Evolutionary conservation across 2,329 filamentous ascomycete genomes (phyloP).

Genomic region (Penicillium sp.): DNA sequence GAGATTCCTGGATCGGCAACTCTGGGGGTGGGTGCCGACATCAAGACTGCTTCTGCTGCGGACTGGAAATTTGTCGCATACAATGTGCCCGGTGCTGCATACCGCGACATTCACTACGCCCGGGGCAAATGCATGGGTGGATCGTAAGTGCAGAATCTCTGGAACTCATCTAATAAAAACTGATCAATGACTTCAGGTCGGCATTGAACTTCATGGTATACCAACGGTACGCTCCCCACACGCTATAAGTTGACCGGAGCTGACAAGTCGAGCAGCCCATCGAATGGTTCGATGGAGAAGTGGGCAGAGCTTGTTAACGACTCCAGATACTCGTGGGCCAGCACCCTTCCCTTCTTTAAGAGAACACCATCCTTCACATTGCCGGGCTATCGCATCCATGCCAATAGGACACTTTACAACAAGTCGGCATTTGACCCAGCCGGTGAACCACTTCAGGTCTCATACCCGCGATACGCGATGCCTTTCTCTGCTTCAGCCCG

Average conservation of each 20-base stretch:
- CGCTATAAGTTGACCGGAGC: not conserved
- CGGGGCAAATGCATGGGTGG: slow-evolving; percentile 29
- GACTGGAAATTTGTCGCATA: slow-evolving; percentile 47
- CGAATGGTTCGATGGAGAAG: slow-evolving; percentile 23
- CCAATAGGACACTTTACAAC: slow-evolving; percentile 24
- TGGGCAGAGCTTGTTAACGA: slow-evolving; percentile 35
- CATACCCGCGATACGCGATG: slow-evolving; percentile 39
- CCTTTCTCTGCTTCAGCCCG: slow-evolving; percentile 38
- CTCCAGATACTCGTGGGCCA: slow-evolving; percentile 30
- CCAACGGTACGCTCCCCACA: slow-evolving; percentile 21
- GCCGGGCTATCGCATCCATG: slow-evolving; percentile 16
- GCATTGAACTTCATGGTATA: slow-evolving; percentile 35
- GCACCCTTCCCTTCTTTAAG: slow-evolving; percentile 28
- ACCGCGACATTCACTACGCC: slow-evolving; percentile 27
- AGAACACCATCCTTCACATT: slow-evolving; percentile 27
- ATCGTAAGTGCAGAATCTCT: slow-evolving; percentile 19
- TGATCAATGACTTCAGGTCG: slow-evolving; percentile 18
- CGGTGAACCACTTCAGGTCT: slow-evolving; percentile 41
- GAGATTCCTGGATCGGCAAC: slow-evolving; percentile 40
- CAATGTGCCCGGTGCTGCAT: slow-evolving; percentile 47
- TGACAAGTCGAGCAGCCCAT: slow-evolving; percentile 17
- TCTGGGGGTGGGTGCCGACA: slow-evolving; percentile 21
- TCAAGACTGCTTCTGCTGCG: slow-evolving; percentile 41
- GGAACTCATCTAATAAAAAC: not conserved
- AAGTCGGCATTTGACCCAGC: slow-evolving; percentile 26